Evolutionary conservation across 345 rosid genomes (phyloP), one percentile per base, ranked within the genome.

Genomic region (Eucalyptus tenuipes): DNA sequence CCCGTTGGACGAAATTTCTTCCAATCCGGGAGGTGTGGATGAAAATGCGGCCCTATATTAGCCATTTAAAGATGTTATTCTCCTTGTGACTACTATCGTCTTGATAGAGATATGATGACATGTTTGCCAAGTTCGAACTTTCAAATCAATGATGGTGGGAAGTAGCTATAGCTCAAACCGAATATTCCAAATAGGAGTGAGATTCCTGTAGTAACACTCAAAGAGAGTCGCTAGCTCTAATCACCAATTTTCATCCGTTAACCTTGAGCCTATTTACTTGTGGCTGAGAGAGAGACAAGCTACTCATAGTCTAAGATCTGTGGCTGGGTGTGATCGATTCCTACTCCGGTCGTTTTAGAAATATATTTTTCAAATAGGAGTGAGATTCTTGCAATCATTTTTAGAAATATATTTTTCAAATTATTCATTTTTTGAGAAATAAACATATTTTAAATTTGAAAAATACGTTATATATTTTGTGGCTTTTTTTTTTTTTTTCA

Each of bases 101-200:
- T 68, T 68, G 12, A 7, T 33, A 20, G 27, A 37, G 45, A 12
- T 37, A 42, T 0, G 4, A 71, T 10, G 0, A 71, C 3, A 71
- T 4, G 2, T 22, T 37, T 13, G 4, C 8, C 8, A 71, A 17
- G 0, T 1, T 37, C 13, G 0, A 17, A 71, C 18, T 71, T 71
- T 10, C 82, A 71, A 20, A 20, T 27, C 14, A 1, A 0, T 10
- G 8, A 7, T 37, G 4, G 5, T 71, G 14, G 2, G 5, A 75
- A 75, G 9, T 20, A 20, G 27, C 0, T 37, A 37, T 40, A 75
- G 1, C 29, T 75, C 82, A 20, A 75, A 75, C 2, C 8, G 1
- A 40, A 75, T 40, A 75, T 75, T 75, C 0, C 29, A 40, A 75
- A 4, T 2, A 6, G 2, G 47, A 10, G 8, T 10, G 47, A 20